A percentile compares a stretch with the other conserved stretches of the same genome.
Conservation (phyloP, 2,329 filamentous ascomycete species). For the Pyrenochaeta sp. region DNA sequence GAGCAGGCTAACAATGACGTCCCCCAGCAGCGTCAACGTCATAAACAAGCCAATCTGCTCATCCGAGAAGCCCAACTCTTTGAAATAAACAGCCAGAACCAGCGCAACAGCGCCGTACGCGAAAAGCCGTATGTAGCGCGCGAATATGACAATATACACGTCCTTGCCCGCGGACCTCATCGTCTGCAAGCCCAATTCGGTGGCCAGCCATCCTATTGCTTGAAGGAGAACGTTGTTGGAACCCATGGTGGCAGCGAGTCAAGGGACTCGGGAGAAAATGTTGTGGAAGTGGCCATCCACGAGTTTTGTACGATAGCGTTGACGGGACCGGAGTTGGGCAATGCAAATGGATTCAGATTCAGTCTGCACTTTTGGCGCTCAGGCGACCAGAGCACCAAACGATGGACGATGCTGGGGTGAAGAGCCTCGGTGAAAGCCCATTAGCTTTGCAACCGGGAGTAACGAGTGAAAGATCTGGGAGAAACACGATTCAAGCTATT, state of each 20-base stretch:
- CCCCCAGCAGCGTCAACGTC: constrained; percentile 50
- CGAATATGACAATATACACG: constrained; percentile 44
- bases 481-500: too few relatives aligned
- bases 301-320: not conserved
- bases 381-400: too few relatives aligned
- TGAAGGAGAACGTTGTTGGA: constrained; percentile 7
- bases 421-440: too few relatives aligned
- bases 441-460: too few relatives aligned
- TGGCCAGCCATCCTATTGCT: constrained; percentile 28
- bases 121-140: constrained; percentile 47
- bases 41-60: constrained; percentile 50
- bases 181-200: constrained; percentile 40
- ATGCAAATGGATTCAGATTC: too few relatives aligned
- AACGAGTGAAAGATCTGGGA: too few relatives aligned
- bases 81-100: constrained; percentile 48
- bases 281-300: constrained; percentile 5
- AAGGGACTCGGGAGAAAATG: not conserved
- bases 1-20: constrained; percentile 45
- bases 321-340: not conserved
- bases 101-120: constrained; percentile 48
- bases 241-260: constrained; percentile 23
- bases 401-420: too few relatives aligned
- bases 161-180: constrained; percentile 36
- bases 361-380: too few relatives aligned
- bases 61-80: constrained; percentile 44